phyloP scores from a whole-genome alignment of 2,329 filamentous ascomycete species.

The Hirsutella thompsonii region DNA sequence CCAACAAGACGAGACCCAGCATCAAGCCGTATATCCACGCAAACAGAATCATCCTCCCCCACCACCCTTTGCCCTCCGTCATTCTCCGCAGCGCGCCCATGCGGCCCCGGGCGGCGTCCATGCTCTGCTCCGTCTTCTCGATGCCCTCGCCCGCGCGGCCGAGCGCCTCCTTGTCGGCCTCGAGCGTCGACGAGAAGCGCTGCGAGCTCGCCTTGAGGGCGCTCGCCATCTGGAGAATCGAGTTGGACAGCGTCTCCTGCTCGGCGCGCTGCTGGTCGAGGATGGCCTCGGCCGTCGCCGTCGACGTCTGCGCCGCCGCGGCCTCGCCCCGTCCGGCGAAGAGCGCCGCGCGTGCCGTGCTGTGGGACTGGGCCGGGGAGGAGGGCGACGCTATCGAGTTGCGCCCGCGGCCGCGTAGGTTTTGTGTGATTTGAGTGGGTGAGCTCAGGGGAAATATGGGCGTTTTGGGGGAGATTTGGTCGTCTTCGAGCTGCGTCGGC shows the following conservation, averaged over 20 bases:
- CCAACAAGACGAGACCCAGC: constrained; percentile 63
- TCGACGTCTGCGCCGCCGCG: constrained; percentile 23
- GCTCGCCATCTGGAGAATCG: constrained; percentile 67
- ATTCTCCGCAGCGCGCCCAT: constrained; percentile 70
- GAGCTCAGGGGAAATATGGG: constrained; percentile 1
- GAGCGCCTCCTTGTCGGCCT: constrained; percentile 59
- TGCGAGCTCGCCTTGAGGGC: constrained; percentile 65
- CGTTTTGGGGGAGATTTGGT: constrained; percentile 5
- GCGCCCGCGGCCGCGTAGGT: constrained; percentile 20
- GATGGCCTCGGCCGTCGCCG: constrained; percentile 53
- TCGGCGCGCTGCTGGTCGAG: constrained; percentile 67
- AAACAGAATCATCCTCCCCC: constrained; percentile 73
- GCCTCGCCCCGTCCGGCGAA: constrained; percentile 25
- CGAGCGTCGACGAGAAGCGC: constrained; percentile 58
- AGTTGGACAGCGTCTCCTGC: constrained; percentile 71
- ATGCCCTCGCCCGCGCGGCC: constrained; percentile 60
- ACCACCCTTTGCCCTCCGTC: constrained; percentile 83
- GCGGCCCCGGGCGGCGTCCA: constrained; percentile 61
- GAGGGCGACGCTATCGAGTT: constrained; percentile 7
- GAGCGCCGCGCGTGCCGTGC: constrained; percentile 28
- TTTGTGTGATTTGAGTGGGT: constrained; percentile 20
- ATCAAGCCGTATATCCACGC: constrained; percentile 72
- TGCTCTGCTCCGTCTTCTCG: constrained; percentile 60
- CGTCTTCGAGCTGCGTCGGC: constrained; percentile 4
- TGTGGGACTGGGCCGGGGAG: constrained; percentile 13